Evolutionary conservation across 176 grass and related monocot species (phyloP).

Genomic region (Stipa capillata): DNA sequence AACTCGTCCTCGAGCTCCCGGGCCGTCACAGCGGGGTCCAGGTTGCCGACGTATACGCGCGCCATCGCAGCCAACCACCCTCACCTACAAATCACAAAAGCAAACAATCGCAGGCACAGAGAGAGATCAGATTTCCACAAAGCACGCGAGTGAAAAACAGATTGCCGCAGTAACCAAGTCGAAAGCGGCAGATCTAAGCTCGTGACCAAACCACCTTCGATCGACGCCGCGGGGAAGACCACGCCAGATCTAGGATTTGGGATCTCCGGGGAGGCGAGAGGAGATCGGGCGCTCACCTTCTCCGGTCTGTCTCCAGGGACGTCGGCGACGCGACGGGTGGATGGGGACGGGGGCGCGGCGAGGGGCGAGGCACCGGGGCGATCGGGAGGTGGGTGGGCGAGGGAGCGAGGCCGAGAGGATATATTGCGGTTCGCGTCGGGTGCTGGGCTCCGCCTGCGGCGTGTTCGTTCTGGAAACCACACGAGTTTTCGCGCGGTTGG

Average conservation of each 20-base stretch:
- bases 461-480: too few species aligned
- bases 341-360: background rate
- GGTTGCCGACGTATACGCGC: conserved; percentile 48
- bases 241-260: conserved; percentile 14
- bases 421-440: too few species aligned
- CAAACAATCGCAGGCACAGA: background rate
- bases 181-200: background rate
- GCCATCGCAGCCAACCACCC: conserved; percentile 28
- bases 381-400: background rate
- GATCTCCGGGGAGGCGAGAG: background rate
- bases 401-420: too few species aligned
- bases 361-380: too few species aligned
- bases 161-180: background rate
- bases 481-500: too few species aligned
- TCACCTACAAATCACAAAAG: background rate
- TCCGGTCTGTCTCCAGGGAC: background rate
- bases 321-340: background rate
- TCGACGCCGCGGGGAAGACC: background rate
- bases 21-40: conserved; percentile 37
- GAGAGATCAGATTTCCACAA: background rate
- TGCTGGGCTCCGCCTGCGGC: too few species aligned
- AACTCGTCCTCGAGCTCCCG: conserved; percentile 58
- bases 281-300: background rate
- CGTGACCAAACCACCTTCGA: background rate
- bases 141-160: background rate